Evolutionary conservation across 805 yeast genomes (phyloP), one percentile per base, ranked within the genome.

Genomic region (Kodamaea hsintzibuensis): DNA sequence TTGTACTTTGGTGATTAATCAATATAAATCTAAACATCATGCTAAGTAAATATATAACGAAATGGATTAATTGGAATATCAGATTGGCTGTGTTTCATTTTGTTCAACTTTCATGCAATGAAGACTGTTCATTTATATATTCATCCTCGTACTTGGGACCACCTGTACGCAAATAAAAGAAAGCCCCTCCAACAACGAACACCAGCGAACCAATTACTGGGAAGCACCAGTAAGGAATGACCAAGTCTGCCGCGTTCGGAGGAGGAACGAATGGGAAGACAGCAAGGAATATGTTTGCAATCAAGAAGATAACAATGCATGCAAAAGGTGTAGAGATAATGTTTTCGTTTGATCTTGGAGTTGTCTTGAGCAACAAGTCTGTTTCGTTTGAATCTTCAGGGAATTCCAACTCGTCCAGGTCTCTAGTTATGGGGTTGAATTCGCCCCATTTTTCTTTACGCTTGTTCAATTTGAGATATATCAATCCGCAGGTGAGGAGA

Each of bases 251-350:
- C 19, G 67, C 68, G 19, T 67, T 61, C 2, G 83, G 82, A 0
- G 86, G 86, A 2, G 82, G 83, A 0, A 83, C 67, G 64, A 83
- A 82, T 2, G 87, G 87, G 53, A 82, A 76, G 6, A 83, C 49
- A 1, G 85, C 82, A 56, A 83, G 68, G 52, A 81, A 80, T 3
- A 81, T 9, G 57, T 82, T 82, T 6, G 82, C 73, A 1, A 68
- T 2, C 12, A 82, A 60, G 58, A 82, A 83, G 1, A 81, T 53
- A 1, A 59, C 10, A 12, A 73, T 62, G 42, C 72, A 66, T 5
- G 65, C 47, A 55, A 59, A 60, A 1, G 78, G 78, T 0, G 74
- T 68, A 9, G 69, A 60, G 42, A 68, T 55, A 8, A 44, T 18
- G 38, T 38, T 27, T 18, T 16, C 14, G 42, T 30, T 37, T 14